Percentiles rank a stretch among this genome's conserved stretches.
Conservation (phyloP, 192 early-diverging fungal genomes). For the Coemansia sp. region DNA sequence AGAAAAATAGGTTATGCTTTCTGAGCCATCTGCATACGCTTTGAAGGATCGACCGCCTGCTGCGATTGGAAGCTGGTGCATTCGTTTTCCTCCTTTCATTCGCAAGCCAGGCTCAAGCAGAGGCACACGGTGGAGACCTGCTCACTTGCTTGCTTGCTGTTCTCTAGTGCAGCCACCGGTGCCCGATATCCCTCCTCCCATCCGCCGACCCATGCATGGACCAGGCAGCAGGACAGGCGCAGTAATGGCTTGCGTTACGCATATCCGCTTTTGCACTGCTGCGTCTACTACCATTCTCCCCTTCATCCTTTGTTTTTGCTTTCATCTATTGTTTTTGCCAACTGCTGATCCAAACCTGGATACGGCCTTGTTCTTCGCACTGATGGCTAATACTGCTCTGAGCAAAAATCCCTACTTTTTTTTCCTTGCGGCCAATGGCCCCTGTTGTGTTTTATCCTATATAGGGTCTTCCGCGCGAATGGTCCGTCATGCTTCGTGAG, state of each 20-base stretch:
- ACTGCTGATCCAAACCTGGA: slow-evolving; percentile 2
- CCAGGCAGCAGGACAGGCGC: not conserved
- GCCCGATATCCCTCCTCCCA: not conserved
- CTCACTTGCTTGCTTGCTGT: no score
- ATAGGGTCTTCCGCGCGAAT: slow-evolving; percentile 92
- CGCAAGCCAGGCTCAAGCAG: no score
- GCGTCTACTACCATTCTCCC: not conserved
- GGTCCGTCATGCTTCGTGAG: slow-evolving; percentile 87
- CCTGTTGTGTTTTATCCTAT: not conserved
- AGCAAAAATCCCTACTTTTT: not conserved
- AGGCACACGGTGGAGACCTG: no score
- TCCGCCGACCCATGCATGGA: not conserved
- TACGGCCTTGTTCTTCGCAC: not conserved
- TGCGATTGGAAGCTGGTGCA: slow-evolving; percentile 8
- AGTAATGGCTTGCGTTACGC: not conserved
- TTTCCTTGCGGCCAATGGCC: not conserved
- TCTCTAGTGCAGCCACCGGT: no score
- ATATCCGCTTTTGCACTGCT: not conserved
- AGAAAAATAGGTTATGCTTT: slow-evolving; percentile 5
- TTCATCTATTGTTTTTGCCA: not conserved
- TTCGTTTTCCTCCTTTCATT: not conserved
- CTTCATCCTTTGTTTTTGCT: not conserved
- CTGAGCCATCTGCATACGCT: not conserved
- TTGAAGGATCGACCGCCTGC: slow-evolving; percentile 6
- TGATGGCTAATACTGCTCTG: not conserved